phyloP scores from a whole-genome alignment of 2,329 filamentous ascomycete genomes.

The Colletotrichum cordylinicola region DNA sequence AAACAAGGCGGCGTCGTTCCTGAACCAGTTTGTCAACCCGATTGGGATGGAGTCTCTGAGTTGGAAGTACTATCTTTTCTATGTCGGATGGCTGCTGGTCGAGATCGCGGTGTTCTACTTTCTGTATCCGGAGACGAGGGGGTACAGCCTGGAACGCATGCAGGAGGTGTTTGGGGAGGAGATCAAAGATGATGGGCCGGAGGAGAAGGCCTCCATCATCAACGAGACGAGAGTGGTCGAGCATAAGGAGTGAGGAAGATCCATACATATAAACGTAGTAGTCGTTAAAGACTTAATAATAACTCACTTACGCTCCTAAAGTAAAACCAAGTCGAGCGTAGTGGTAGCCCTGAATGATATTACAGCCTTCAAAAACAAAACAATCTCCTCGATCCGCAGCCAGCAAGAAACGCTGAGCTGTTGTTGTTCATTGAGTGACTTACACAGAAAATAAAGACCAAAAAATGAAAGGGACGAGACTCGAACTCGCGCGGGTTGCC shows the following conservation, averaged over 20 bases:
- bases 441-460: not conserved
- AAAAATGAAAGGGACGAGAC: slow-evolving; percentile 19
- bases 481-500: slow-evolving; percentile 24
- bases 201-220: not conserved
- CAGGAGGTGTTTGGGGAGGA: not conserved
- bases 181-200: not conserved
- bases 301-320: not conserved
- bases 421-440: not conserved
- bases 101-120: not conserved
- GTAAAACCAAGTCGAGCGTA: not conserved
- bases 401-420: not conserved
- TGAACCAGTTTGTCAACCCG: slow-evolving; percentile 43
- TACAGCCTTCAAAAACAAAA: not conserved
- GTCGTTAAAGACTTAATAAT: too few relatives aligned
- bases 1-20: slow-evolving; percentile 25
- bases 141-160: not conserved
- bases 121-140: not conserved
- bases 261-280: not conserved
- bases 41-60: slow-evolving; percentile 29
- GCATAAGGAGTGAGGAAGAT: not conserved
- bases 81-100: not conserved
- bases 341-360: not conserved
- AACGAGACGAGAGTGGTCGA: not conserved
- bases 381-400: not conserved
- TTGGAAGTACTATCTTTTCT: slow-evolving; percentile 28